Evolutionary conservation across 2,329 filamentous ascomycete genomes (phyloP).

Genomic region (Coleophoma eucalyptorum): DNA sequence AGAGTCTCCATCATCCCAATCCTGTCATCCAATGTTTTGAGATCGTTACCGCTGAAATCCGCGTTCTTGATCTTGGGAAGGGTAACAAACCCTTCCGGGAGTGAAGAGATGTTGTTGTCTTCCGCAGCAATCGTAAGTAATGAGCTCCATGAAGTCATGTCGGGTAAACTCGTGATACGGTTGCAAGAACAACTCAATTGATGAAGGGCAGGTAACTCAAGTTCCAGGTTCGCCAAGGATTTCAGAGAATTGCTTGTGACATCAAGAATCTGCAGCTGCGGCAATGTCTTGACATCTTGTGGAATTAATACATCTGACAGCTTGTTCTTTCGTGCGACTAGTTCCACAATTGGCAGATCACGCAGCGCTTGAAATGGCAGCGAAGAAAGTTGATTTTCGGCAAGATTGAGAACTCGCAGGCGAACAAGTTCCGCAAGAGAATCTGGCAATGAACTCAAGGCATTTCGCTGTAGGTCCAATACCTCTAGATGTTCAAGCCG

Average conservation of each 20-base stretch:
- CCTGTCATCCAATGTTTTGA: slow-evolving; percentile 70
- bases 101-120: slow-evolving; percentile 71
- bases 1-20: slow-evolving; percentile 78
- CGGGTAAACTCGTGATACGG: slow-evolving; percentile 67
- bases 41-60: slow-evolving; percentile 83
- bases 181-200: slow-evolving; percentile 79
- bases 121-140: slow-evolving; percentile 73
- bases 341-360: slow-evolving; percentile 66
- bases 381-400: slow-evolving; percentile 70
- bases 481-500: slow-evolving; percentile 68
- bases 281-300: slow-evolving; percentile 51
- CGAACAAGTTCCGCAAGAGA: slow-evolving; percentile 62
- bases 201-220: slow-evolving; percentile 63
- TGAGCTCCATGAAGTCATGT: slow-evolving; percentile 69
- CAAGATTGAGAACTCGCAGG: slow-evolving; percentile 74
- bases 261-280: slow-evolving; percentile 71
- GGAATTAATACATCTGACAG: slow-evolving; percentile 70
- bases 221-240: slow-evolving; percentile 16
- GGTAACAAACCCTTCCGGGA: slow-evolving; percentile 73
- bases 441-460: slow-evolving; percentile 66
- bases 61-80: slow-evolving; percentile 69
- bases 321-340: slow-evolving; percentile 75
- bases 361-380: slow-evolving; percentile 69
- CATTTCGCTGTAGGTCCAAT: slow-evolving; percentile 79
- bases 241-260: slow-evolving; percentile 72